These are phyloP conservation scores for Pyricularia sp. DNA, from an alignment of 2,329 filamentous ascomycete genomes.

Conservation along the genomic window DNA sequence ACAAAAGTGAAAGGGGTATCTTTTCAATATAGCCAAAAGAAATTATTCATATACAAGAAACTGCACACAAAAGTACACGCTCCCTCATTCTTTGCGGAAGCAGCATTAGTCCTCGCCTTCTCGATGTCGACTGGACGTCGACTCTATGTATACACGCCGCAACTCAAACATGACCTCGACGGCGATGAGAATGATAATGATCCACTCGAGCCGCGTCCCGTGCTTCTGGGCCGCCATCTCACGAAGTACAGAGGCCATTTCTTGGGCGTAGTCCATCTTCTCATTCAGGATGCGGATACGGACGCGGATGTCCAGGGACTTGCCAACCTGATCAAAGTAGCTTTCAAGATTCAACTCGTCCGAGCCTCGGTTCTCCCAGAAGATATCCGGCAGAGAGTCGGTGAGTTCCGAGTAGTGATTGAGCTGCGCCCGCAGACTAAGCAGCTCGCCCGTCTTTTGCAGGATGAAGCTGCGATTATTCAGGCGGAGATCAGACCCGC, in stretches of 20 bases:
- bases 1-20: neutral
- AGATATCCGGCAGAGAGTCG: slow-evolving; percentile 87
- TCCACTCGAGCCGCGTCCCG: slow-evolving; percentile 81
- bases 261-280: slow-evolving; percentile 96
- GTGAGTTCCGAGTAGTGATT: slow-evolving; percentile 97
- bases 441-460: slow-evolving; percentile 85
- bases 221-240: slow-evolving; percentile 89
- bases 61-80: neutral
- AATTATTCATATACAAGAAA: neutral
- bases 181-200: slow-evolving; percentile 88
- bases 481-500: slow-evolving; percentile 36
- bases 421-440: slow-evolving; percentile 80
- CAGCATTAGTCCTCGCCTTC: neutral
- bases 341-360: slow-evolving; percentile 85
- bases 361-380: slow-evolving; percentile 70
- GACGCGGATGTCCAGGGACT: slow-evolving; percentile 81
- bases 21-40: neutral
- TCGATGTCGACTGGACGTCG: neutral
- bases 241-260: slow-evolving; percentile 82
- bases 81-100: neutral
- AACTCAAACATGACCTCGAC: slow-evolving; percentile 89
- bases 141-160: slow-evolving; percentile 48
- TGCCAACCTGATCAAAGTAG: slow-evolving; percentile 91
- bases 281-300: slow-evolving; percentile 88
- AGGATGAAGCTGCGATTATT: slow-evolving; percentile 70